phyloP scores from a whole-genome alignment of 768 basidiomycete genomes.

The Mycena olivaceomarginata region DNA sequence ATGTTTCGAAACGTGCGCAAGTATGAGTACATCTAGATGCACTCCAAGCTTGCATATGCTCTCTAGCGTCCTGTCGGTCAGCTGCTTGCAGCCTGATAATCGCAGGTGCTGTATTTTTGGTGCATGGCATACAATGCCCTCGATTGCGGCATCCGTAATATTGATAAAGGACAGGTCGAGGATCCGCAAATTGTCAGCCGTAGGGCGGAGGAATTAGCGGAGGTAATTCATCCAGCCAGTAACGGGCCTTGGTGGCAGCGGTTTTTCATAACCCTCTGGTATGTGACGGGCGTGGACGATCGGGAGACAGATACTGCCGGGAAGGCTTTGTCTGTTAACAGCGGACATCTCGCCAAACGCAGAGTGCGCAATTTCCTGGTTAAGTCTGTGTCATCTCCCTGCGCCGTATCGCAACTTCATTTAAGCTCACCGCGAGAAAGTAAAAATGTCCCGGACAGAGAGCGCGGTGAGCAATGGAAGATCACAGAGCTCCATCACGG shows the following conservation, averaged over 20 bases:
- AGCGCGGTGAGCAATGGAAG: conserved; percentile 81
- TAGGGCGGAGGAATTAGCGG: conserved; percentile 78
- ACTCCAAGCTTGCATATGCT: conserved; percentile 84
- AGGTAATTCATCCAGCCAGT: conserved; percentile 80
- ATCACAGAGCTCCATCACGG: conserved; percentile 88
- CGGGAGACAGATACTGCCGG: conserved; percentile 83
- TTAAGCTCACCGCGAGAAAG: conserved; percentile 75
- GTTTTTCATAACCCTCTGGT: conserved; percentile 63
- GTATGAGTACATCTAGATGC: conserved; percentile 85
- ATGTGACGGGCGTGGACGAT: conserved; percentile 49
- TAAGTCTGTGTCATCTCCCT: conserved; percentile 40
- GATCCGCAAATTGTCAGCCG: conserved; percentile 84
- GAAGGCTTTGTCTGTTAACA: conserved; percentile 88
- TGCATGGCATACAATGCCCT: conserved; percentile 85
- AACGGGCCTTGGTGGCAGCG: conserved; percentile 72
- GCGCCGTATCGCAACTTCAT: conserved; percentile 8
- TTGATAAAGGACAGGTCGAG: conserved; percentile 86
- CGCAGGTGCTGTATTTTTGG: conserved; percentile 85
- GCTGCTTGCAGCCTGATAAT: conserved; percentile 83
- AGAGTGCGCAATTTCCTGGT: conserved; percentile 82
- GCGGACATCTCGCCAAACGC: conserved; percentile 85
- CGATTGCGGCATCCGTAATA: conserved; percentile 86
- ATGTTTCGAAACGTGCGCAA: conserved; percentile 88
- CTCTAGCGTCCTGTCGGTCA: conserved; percentile 84
- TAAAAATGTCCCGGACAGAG: conserved; percentile 89